Base-by-base conservation (phyloP, 2,329 filamentous ascomycete genomes). In the Aspergillus alliaceus region DNA sequence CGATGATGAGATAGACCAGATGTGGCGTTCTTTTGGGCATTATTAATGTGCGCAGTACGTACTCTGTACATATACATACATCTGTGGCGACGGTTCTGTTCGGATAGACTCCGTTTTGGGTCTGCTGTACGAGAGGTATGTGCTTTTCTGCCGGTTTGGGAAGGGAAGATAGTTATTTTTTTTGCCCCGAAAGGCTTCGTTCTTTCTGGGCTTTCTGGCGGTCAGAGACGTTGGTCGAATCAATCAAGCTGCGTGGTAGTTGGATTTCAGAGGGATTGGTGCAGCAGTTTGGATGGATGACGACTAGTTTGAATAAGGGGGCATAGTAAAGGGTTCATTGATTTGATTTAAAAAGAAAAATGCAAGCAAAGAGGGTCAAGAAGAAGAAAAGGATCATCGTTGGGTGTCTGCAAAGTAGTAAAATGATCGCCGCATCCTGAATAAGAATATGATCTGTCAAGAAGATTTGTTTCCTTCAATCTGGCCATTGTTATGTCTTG, bases 391-490 rank as follows among this genome's bases (percentile, higher is more conserved):
- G 27, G 7, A 44, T 29, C 4, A 11, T 44, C 27, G 40, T 27
- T 44, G 40, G 40, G 6, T 14, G 18, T 27, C 24, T 44, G 40
- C n/a, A 44, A 27, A 44, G 40, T 29, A 24, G n/a, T 29, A 44
- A 9, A 44, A 27, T 3, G 12, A 24, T 15, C 20, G 37, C 18
- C 37, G 11, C 20, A 20, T 24, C 22, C 12, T 27, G 39, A 5
- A 9, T 29, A 29, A 29, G 27, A 29, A 50, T 59, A 34, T 59
- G 57, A 59, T 59, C 57, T 53, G 50, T 59, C 57, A 53, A 54
- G 53, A 37, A 31, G 24, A 29, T 40, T 42, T 31, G 15, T 27
- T 46, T 7, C 24, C 14, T 27, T 44, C 24, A 9, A 27, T 29
- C 11, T 18, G 4, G 27, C 49, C 9, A n/a, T 44, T 25, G 37